These are phyloP conservation scores for Chlamydomonas asymmetrica DNA, from an alignment of 139 green algal genomes.

Conservation along the genomic window DNA sequence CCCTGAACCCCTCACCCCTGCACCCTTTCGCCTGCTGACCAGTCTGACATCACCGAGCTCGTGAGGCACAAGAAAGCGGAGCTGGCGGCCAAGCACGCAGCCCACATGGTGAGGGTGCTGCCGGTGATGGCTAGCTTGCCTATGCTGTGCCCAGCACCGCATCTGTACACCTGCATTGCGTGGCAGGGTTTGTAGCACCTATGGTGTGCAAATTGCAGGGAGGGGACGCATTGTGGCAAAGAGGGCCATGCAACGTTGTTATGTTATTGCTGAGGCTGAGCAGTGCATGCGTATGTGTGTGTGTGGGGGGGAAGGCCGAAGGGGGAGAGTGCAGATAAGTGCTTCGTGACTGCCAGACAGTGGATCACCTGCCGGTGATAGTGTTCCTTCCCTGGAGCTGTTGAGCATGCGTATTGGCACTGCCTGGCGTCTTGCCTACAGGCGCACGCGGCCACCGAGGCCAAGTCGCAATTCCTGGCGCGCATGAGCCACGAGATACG, in stretches of 20 bases:
- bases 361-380: background rate
- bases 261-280: too few species aligned
- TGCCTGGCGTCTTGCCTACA: background rate
- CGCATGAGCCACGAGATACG: conserved; percentile 95
- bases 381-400: too few species aligned
- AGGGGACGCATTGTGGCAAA: too few species aligned
- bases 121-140: background rate
- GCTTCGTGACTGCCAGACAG: conserved; percentile 2
- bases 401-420: background rate
- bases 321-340: background rate
- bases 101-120: conserved; percentile 19
- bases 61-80: conserved; percentile 61
- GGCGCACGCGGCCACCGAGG: conserved; percentile 65
- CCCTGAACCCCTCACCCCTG: too few species aligned
- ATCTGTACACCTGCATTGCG: background rate
- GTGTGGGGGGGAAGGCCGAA: background rate
- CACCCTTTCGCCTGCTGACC: too few species aligned
- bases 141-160: background rate
- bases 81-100: conserved; percentile 62
- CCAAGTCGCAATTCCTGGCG: conserved; percentile 91
- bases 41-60: conserved; percentile 86
- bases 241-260: too few species aligned
- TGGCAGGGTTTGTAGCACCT: background rate
- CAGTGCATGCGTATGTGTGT: background rate
- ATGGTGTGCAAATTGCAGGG: background rate